phyloP scores from a whole-genome alignment of 441 rosid species.

The Arabidopsis lyrata region DNA sequence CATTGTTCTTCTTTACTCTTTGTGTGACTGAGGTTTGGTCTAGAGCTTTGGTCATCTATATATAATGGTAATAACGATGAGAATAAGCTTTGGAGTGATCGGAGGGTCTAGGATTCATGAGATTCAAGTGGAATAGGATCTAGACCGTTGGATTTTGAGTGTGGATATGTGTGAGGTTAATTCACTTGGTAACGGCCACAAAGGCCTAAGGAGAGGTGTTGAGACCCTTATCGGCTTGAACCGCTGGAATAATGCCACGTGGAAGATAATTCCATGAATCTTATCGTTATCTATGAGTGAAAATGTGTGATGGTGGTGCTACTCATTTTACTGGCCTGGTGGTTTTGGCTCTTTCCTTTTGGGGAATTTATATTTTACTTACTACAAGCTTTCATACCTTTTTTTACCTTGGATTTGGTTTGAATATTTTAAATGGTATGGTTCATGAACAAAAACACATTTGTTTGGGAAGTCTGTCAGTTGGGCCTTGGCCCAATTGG shows the following conservation, averaged over 20 bases:
- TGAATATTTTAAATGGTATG: background rate
- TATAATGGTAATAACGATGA: constrained; percentile 40
- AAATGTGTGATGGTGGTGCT: constrained; percentile 43
- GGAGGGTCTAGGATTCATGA: constrained; percentile 29
- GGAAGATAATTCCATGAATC: constrained; percentile 43
- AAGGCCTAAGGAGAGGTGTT: constrained; percentile 37
- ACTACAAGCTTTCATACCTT: background rate
- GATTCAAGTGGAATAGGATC: constrained; percentile 13
- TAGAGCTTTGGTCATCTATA: constrained; percentile 33
- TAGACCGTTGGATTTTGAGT: constrained; percentile 36
- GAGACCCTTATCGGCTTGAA: constrained; percentile 40
- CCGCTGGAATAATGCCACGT: constrained; percentile 33
- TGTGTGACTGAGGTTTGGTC: constrained; percentile 22
- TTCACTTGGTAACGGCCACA: constrained; percentile 37
- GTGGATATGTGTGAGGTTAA: constrained; percentile 37
- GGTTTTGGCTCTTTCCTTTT: constrained; percentile 2
- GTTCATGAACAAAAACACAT: too few species aligned
- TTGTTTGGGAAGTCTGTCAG: too few species aligned
- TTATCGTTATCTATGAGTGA: constrained; percentile 43
- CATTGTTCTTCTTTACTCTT: constrained; percentile 45
- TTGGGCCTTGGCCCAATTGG: too few species aligned
- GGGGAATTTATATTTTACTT: constrained; percentile 12
- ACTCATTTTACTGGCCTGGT: constrained; percentile 19
- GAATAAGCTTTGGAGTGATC: constrained; percentile 26
- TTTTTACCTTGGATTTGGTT: constrained; percentile 1